Evolutionary conservation across 805 yeast species (phyloP), one percentile per base, ranked within the genome.

Genomic region (Dipodascus geniculatus): DNA sequence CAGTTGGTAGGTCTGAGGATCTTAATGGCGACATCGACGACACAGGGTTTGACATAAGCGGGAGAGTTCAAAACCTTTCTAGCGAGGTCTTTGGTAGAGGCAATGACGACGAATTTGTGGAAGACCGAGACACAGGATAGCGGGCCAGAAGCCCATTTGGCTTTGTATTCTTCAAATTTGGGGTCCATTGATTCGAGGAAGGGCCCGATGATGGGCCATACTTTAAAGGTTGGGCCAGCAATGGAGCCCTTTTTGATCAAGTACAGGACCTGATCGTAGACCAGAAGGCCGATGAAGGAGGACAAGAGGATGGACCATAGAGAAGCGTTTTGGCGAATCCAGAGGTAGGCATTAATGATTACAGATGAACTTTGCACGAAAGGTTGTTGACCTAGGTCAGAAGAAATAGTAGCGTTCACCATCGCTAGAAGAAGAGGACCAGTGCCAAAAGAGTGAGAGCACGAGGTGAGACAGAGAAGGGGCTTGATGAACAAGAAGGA

Each of bases 141-240:
- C 14, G 91, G 93, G 57, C 99, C 99, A 3, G 93, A 83, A 63
- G 79, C 81, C 99, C 99, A 93, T 69, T 93, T 93, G 51, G 87
- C 87, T 68, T 80, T 75, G 69, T 93, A 93, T 65, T 85, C 96
- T 65, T 86, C 96, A 67, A 93, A 93, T 67, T 91, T 90, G 20
- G 99, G 99, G 72, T 93, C 91, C 66, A 93, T 74, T 17, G 93
- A 83, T 67, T 93, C 97, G 68, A 93, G 74, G 63, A 93, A 93
- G 2, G 99, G 98, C 1, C 99, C 99, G 61, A 93, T 90, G 51
- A 93, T 75, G 1, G 99, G 99, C 89, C 95, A 91, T 55, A 89
- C 63, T 70, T 93, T 93, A 68, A 76, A 82, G 48, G 72, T 70
- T 14, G 97, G 99, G 22, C 99, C 99, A 6, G 88, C 96, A 67